Conservation (phyloP, 1,139 yeast species). For the Protomyces lactucae-debilis region DNA sequence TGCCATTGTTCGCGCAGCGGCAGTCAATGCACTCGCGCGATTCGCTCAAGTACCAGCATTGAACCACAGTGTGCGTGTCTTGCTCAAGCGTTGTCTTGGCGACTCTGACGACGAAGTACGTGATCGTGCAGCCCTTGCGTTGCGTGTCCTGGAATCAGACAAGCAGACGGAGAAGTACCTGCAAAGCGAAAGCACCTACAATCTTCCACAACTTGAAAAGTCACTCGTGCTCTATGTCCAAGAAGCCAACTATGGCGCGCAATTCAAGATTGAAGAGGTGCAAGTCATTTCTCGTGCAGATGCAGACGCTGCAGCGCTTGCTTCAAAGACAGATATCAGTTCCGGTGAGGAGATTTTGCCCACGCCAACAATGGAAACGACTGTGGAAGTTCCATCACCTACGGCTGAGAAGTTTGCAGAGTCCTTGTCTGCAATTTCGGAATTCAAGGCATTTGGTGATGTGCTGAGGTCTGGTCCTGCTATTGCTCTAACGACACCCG, state of each 20-base stretch:
- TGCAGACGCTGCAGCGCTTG: slow-evolving; percentile 55
- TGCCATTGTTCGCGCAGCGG: slow-evolving; percentile 91
- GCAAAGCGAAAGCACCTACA: slow-evolving; percentile 64
- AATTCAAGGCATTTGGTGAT: slow-evolving; percentile 65
- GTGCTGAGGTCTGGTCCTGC: slow-evolving; percentile 63
- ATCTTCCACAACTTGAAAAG: slow-evolving; percentile 69
- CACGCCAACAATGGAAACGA: slow-evolving; percentile 30
- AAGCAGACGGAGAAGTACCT: slow-evolving; percentile 45
- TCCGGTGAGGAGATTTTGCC: slow-evolving; percentile 30
- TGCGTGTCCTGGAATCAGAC: slow-evolving; percentile 57
- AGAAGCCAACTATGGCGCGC: slow-evolving; percentile 54
- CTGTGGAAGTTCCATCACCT: slow-evolving; percentile 36
- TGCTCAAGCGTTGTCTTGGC: slow-evolving; percentile 75
- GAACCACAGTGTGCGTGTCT: slow-evolving; percentile 63
- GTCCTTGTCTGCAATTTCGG: slow-evolving; percentile 62
- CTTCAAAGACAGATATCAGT: slow-evolving; percentile 46
- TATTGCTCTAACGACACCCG: slow-evolving; percentile 77
- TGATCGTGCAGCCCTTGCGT: slow-evolving; percentile 88
- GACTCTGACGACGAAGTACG: slow-evolving; percentile 97
- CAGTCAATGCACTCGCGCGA: slow-evolving; percentile 85
- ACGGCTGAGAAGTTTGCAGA: slow-evolving; percentile 61
- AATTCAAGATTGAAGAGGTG: slow-evolving; percentile 68
- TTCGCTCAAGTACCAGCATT: slow-evolving; percentile 57
- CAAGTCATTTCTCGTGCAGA: slow-evolving; percentile 62
- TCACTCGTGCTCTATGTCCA: slow-evolving; percentile 68